These are phyloP conservation scores for Petasospora fabianii DNA, from an alignment of 1,139 yeast genomes.

Conservation along the genomic window DNA sequence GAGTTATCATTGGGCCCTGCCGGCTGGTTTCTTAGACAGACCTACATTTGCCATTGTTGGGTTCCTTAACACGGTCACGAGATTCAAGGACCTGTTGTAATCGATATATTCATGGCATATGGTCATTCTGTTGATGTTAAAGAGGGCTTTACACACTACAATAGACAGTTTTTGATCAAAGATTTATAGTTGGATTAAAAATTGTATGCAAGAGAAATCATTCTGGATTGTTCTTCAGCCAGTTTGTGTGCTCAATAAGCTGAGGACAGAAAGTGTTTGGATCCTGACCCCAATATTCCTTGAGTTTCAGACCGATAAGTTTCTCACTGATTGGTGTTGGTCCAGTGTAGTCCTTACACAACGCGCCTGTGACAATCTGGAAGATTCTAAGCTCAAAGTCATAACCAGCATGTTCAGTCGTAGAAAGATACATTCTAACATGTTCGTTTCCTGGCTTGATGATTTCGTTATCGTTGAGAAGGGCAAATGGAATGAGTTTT, in stretches of 20 bases:
- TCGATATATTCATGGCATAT: no score
- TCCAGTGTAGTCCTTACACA: slow-evolving; percentile 31
- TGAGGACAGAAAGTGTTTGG: slow-evolving; percentile 28
- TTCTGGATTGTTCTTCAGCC: slow-evolving; percentile 27
- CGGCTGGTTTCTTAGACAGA: slow-evolving; percentile 19
- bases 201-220: neutral
- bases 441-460: slow-evolving; percentile 32
- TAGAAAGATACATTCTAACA: slow-evolving; percentile 28
- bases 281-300: slow-evolving; percentile 27
- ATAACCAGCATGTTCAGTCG: slow-evolving; percentile 26
- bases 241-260: slow-evolving; percentile 30
- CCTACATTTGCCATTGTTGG: slow-evolving; percentile 24
- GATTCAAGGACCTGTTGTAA: slow-evolving; percentile 14
- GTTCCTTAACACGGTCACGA: slow-evolving; percentile 18
- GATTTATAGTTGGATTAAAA: neutral
- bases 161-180: slow-evolving; percentile 1
- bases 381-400: slow-evolving; percentile 36
- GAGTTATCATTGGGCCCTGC: slow-evolving; percentile 26
- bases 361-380: slow-evolving; percentile 32
- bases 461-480: slow-evolving; percentile 43
- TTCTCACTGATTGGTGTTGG: slow-evolving; percentile 18
- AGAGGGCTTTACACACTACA: no score
- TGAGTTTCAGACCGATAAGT: slow-evolving; percentile 28
- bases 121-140: no score
- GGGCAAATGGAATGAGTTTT: slow-evolving; percentile 51